Evolutionary conservation across 352 stramenopile species (phyloP).

Genomic region (Phytophthora kernoviae): DNA sequence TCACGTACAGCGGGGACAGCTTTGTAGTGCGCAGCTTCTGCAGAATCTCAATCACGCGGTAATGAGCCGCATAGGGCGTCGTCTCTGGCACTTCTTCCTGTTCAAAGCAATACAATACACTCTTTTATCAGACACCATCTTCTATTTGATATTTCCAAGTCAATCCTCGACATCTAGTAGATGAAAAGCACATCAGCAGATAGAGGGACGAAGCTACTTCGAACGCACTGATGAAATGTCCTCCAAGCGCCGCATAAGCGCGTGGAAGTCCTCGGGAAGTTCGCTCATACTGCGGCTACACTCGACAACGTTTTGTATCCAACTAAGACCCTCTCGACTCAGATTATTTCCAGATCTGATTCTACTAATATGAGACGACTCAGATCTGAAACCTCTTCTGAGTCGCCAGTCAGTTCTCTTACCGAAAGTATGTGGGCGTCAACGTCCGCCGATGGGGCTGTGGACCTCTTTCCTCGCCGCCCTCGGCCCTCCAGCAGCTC

Average conservation of each 20-base stretch:
- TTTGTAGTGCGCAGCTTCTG: constrained; percentile 51
- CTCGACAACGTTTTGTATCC: not conserved
- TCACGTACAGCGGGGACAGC: constrained; percentile 33
- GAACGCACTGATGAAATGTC: constrained; percentile 34
- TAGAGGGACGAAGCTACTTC: not conserved
- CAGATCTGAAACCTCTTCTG: no score
- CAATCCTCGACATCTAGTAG: not conserved
- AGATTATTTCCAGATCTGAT: no score
- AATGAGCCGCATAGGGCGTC: constrained; percentile 54
- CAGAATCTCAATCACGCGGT: constrained; percentile 60
- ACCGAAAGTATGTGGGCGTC: not conserved
- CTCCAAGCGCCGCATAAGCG: constrained; percentile 36
- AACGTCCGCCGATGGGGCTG: not conserved
- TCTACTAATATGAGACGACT: no score
- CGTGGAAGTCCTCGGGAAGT: constrained; percentile 40
- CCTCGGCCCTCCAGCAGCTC: constrained; percentile 6
- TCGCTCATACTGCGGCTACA: constrained; percentile 13
- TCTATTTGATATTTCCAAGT: not conserved
- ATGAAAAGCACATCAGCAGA: not conserved
- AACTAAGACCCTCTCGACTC: no score
- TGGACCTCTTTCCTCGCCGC: constrained; percentile 27
- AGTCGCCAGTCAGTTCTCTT: no score
- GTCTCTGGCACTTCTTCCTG: constrained; percentile 56
- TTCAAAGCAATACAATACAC: not conserved
- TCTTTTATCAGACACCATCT: not conserved